Conservation (phyloP, 345 rosid genomes). For the Citrus reticulata region DNA sequence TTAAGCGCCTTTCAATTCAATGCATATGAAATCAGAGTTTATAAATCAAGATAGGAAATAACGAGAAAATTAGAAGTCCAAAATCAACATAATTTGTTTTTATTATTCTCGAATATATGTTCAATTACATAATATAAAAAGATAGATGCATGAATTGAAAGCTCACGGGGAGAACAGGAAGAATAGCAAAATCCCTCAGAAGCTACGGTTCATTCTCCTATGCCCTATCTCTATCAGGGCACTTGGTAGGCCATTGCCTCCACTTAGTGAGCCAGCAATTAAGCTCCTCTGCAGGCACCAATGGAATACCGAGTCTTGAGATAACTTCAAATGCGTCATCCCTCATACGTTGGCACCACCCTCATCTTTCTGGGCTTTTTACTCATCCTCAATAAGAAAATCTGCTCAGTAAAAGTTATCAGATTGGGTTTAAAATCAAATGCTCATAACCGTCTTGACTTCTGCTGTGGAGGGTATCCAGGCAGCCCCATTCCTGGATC, state of each 20-base stretch:
- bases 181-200: neutral
- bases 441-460: conserved; percentile 65
- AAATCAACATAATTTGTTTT: neutral
- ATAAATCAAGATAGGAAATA: neutral
- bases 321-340: neutral
- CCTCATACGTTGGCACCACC: neutral
- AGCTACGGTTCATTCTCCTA: neutral
- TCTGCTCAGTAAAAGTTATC: neutral
- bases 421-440: neutral
- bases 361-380: neutral
- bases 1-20: too few relatives aligned
- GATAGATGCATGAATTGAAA: neutral
- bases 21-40: too few relatives aligned
- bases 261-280: neutral
- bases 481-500: conserved; percentile 80
- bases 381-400: neutral
- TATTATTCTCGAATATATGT: neutral
- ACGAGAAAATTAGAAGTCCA: neutral
- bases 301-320: neutral
- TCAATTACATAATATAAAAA: neutral
- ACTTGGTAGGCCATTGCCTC: neutral
- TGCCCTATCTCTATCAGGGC: neutral
- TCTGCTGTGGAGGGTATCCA: conserved; percentile 87
- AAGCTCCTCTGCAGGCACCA: neutral
- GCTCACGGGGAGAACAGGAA: neutral